Evolutionary conservation across 805 yeast species (phyloP), one percentile per base, ranked within the genome.

Genomic region (Kregervanrija pseudodelftensis): DNA sequence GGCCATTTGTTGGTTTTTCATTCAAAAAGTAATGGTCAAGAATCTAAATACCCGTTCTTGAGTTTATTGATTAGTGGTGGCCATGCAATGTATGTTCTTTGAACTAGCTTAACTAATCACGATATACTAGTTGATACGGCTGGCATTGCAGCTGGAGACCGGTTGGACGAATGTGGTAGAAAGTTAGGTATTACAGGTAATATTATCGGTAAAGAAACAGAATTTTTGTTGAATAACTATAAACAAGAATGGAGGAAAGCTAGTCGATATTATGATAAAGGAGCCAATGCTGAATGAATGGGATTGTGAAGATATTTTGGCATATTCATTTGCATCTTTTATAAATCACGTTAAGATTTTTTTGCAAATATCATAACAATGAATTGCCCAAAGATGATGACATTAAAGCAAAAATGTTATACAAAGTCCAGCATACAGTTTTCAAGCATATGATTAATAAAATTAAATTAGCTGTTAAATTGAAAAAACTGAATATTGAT

Each of bases 101-200:
- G 89, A 44, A 65, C 62, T 30, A 66, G 82, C 13, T 53, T 88
- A 1, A 49, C 69, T 0, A 73, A 82, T 2, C 99, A 93, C 65
- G 80, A 79, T 46, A 75, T 91, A 1, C 60, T 88, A 4, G 78
- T 82, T 15, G 74, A 89, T 55, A 85, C 95, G 0, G 64, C 78
- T 14, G 99, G 90, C 58, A 85, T 88, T 30, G 97, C 99, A 0
- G 84, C 84, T 3, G 99, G 99, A 0, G 96, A 91, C 62, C 84
- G 95, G 0, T 63, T 93, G 16, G 99, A 93, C 62, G 90, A 91
- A 64, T 87, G 95, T 59, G 95, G 95, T 0, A 70, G 97, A 47
- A 86, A 79, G 50, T 55, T 93, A 39, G 97, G 96, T 0, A 59
- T 93, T 33, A 60, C 59, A 28, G 96, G 97, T 0, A 80, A 79